Percentiles rank a stretch among this genome's conserved stretches.
Evolutionary conservation across 176 grass and related monocot genomes (phyloP).

Genomic region (Neostapfia colusana): DNA sequence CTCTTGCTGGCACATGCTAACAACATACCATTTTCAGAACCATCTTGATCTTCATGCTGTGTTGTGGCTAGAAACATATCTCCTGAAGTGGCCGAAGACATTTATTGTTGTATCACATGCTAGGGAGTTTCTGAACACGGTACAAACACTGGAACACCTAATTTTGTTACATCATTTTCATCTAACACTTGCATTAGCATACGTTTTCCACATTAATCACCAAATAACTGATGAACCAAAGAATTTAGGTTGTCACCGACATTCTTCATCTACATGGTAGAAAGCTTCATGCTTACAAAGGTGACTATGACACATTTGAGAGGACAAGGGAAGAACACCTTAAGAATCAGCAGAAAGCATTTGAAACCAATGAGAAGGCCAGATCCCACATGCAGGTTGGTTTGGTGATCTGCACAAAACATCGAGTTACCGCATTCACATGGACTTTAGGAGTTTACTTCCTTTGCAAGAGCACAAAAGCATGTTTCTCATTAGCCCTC

Average conservation of each 20-base stretch:
- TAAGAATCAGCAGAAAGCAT: constrained; percentile 93
- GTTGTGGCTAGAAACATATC: constrained; percentile 87
- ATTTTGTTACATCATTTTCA: constrained; percentile 1
- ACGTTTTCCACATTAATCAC: constrained; percentile 1
- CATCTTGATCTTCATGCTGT: constrained; percentile 99
- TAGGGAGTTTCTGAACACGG: constrained; percentile 94
- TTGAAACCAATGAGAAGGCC: constrained; percentile 86
- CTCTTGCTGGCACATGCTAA: constrained; percentile 34
- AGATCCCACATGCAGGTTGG: constrained; percentile 88
- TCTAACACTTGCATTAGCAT: neutral
- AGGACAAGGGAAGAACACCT: constrained; percentile 77
- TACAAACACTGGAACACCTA: constrained; percentile 44
- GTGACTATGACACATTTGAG: constrained; percentile 98
- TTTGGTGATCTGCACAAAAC: constrained; percentile 4
- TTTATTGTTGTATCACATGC: constrained; percentile 97
- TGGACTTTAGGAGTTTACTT: neutral
- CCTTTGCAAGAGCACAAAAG: constrained; percentile 18
- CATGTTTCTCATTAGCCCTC: neutral
- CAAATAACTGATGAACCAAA: constrained; percentile 30
- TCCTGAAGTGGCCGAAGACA: constrained; percentile 97
- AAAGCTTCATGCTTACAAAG: constrained; percentile 90
- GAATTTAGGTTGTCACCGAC: constrained; percentile 85
- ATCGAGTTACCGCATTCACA: neutral
- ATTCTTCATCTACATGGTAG: constrained; percentile 85
- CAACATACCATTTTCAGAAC: constrained; percentile 55